Percentiles rank a stretch among this genome's conserved stretches.
Evolutionary conservation across 2,329 filamentous ascomycete genomes (phyloP).

Genomic region (Ophiostoma perfectum): DNA sequence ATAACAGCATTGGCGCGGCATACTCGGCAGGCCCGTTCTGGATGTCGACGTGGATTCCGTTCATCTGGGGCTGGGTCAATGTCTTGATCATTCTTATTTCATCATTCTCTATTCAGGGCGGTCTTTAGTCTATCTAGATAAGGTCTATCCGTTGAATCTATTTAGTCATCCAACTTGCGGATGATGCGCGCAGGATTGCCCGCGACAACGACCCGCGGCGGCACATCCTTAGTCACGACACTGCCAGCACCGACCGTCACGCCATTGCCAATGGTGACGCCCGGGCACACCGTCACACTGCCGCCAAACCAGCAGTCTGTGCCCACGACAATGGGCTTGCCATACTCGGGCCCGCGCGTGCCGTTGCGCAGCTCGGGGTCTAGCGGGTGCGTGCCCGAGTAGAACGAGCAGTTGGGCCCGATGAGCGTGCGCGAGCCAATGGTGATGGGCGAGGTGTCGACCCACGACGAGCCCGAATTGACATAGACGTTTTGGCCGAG

Average conservation of each 20-base stretch:
- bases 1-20: slow-evolving; percentile 63
- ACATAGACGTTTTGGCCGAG: slow-evolving; percentile 68
- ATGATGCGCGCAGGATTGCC: slow-evolving; percentile 63
- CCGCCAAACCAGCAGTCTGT: slow-evolving; percentile 80
- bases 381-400: slow-evolving; percentile 68
- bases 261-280: slow-evolving; percentile 72
- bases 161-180: slow-evolving; percentile 32
- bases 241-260: slow-evolving; percentile 72
- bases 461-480: slow-evolving; percentile 66
- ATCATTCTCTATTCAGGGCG: slow-evolving; percentile 88
- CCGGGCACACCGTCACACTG: slow-evolving; percentile 64
- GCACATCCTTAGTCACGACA: slow-evolving; percentile 75
- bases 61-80: slow-evolving; percentile 82
- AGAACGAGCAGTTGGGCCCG: slow-evolving; percentile 74
- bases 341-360: slow-evolving; percentile 66
- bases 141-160: slow-evolving; percentile 23
- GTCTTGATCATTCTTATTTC: slow-evolving; percentile 76
- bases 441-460: slow-evolving; percentile 70
- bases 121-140: slow-evolving; percentile 49
- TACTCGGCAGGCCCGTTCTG: slow-evolving; percentile 78
- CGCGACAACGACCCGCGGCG: slow-evolving; percentile 55
- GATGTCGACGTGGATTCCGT: slow-evolving; percentile 93
- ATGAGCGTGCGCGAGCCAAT: slow-evolving; percentile 73
- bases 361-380: slow-evolving; percentile 71
- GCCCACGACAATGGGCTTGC: slow-evolving; percentile 67